These are phyloP conservation scores for Cytospora piceae DNA, from an alignment of 2,329 filamentous ascomycete species.

Conservation along the genomic window DNA sequence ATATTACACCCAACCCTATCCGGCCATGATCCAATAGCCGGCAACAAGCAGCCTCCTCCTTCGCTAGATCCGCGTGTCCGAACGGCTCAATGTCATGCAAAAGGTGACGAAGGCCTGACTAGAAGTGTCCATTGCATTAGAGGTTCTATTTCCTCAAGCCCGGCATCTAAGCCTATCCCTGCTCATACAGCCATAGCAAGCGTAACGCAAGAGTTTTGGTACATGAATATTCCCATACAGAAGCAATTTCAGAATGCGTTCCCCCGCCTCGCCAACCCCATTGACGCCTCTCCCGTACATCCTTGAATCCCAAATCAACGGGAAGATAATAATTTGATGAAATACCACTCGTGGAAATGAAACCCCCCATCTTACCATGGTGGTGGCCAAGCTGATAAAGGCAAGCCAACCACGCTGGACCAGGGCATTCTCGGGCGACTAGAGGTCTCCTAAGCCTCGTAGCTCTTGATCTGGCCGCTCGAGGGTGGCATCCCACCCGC, in stretches of 20 bases:
- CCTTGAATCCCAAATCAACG: constrained; percentile 22
- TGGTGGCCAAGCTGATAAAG: background rate
- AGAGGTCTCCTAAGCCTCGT: constrained; percentile 50
- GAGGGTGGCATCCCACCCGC: constrained; percentile 56
- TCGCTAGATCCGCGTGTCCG: constrained; percentile 8
- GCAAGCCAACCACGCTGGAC: background rate
- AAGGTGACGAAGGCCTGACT: background rate
- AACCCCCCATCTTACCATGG: background rate
- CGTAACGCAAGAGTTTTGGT: constrained; percentile 11
- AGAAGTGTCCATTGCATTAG: constrained; percentile 15
- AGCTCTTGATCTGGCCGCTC: constrained; percentile 61
- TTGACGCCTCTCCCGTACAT: constrained; percentile 26
- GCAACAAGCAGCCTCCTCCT: background rate
- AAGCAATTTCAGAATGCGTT: constrained; percentile 18
- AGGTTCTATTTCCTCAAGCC: constrained; percentile 16
- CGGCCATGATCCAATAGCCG: constrained; percentile 3
- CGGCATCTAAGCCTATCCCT: constrained; percentile 9
- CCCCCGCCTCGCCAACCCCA: constrained; percentile 19
- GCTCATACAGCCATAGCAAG: constrained; percentile 13
- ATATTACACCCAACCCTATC: background rate
- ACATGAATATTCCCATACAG: constrained; percentile 15
- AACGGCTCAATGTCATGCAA: constrained; percentile 6
- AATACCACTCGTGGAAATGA: constrained; percentile 4
- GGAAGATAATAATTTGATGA: constrained; percentile 1
- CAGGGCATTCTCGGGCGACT: background rate